phyloP scores from a whole-genome alignment of 2,329 filamentous ascomycete genomes.

The Cercospora sojina region DNA sequence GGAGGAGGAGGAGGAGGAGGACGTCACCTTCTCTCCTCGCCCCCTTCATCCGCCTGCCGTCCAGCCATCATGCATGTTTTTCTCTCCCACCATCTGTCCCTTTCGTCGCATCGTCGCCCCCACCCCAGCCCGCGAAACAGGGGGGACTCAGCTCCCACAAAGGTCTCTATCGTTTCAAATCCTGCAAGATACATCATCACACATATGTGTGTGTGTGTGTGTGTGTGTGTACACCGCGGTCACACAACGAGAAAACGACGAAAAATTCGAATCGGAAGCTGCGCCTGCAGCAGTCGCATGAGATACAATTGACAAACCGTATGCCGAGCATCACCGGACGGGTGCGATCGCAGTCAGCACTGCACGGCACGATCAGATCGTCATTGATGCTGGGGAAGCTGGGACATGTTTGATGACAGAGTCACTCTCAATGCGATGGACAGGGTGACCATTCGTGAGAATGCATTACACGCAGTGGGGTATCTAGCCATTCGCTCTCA shows the following conservation, averaged over 20 bases:
- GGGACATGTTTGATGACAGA: too few relatives aligned
- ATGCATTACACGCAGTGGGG: background rate
- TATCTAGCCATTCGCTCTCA: background rate
- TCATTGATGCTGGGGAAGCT: background rate
- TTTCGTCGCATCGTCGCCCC: too few relatives aligned
- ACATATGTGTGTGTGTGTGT: too few relatives aligned
- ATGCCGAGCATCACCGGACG: background rate
- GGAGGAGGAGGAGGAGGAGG: too few relatives aligned
- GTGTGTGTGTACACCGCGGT: too few relatives aligned
- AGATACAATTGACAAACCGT: background rate
- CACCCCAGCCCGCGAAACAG: too few relatives aligned
- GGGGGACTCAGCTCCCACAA: background rate
- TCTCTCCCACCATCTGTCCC: too few relatives aligned
- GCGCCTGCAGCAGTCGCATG: background rate
- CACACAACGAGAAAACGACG: too few relatives aligned
- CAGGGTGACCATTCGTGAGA: background rate
- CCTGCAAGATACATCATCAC: background rate
- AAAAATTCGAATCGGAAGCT: too few relatives aligned
- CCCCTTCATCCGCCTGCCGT: too few relatives aligned
- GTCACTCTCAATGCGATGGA: background rate
- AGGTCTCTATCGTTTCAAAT: background rate
- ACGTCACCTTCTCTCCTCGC: background rate
- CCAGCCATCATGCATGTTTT: too few relatives aligned
- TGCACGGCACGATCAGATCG: background rate
- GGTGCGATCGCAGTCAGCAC: background rate